Evolutionary conservation across 1,139 yeast genomes (phyloP), one percentile per base, ranked within the genome.

Genomic region (Pneumocystis wakefieldiae): DNA sequence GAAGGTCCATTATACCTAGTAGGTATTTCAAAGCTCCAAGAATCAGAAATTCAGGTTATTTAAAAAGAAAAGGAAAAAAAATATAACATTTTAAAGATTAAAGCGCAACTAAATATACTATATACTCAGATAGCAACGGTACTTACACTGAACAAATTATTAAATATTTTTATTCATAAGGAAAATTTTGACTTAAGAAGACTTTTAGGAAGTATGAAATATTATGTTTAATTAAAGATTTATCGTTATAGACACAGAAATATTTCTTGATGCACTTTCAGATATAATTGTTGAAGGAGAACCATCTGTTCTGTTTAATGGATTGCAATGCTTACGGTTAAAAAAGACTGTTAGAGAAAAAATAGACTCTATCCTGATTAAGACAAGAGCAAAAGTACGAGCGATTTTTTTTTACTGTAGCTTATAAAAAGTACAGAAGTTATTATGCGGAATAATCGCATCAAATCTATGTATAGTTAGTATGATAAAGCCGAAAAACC

Each of bases 151-250:
- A 85, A 90, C 0, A 85, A 86, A 65, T 82, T 92, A 55, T 76
- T 80, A 17, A 82, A 83, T 67, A 83, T 86, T 60, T 91, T 87
- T 71, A 77, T 78, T 63, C 82, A 83, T 67, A 77, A 95, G 65
- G 85, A 86, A 71, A 88, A 88, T 70, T 90, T 87, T 70, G 97
- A 92, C 71, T 75, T 92, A 59, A 76, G 97, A 38, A 85, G 85
- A 66, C 79, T 87, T 57, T 76, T 92, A 37, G 90, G 90, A 1
- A 83, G 86, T 64, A 67, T 0, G 75, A 17, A 15, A 53, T 3
- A 32, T 15, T 24, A 6, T 15, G 53, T 12, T 39, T 17, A 29
- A 28, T 61, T 19, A 8, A 59, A 17, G 6, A 28, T 19, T 8
- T 29, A 65, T 64, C 12, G n/a, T 24, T 24, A 24, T 48, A 48